phyloP scores from a whole-genome alignment of 768 basidiomycete species.

The Tephrocybe sp. region DNA sequence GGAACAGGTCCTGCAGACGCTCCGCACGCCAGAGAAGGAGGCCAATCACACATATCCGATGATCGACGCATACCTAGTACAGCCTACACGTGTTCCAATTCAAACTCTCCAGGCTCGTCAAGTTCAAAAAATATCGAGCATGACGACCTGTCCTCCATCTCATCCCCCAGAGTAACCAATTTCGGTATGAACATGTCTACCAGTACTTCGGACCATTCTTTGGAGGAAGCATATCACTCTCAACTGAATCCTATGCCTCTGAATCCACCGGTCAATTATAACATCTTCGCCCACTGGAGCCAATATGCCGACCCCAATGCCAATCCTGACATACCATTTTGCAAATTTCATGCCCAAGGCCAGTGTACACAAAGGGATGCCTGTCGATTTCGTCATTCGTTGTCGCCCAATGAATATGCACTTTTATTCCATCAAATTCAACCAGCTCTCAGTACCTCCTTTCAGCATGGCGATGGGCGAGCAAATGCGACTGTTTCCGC shows the following conservation, averaged over 20 bases:
- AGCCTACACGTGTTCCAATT: not conserved
- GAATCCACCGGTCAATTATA: too few relatives aligned
- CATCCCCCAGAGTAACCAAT: too few relatives aligned
- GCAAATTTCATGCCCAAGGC: conserved; percentile 38
- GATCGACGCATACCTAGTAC: not conserved
- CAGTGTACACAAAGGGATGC: conserved; percentile 28
- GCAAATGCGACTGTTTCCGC: conserved; percentile 8
- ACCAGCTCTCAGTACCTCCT: conserved; percentile 23
- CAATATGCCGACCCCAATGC: conserved; percentile 41
- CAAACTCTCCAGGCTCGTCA: not conserved
- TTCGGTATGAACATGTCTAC: too few relatives aligned
- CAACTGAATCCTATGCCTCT: too few relatives aligned
- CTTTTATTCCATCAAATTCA: conserved; percentile 37
- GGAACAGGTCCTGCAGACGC: too few relatives aligned
- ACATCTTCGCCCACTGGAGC: conserved; percentile 31
- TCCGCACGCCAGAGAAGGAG: not conserved
- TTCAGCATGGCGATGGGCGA: not conserved
- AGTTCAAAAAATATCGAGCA: not conserved
- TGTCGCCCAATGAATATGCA: conserved; percentile 36
- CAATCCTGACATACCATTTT: conserved; percentile 32
- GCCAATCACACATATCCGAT: not conserved
- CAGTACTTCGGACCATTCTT: too few relatives aligned
- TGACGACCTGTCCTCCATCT: too few relatives aligned
- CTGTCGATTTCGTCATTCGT: conserved; percentile 39
- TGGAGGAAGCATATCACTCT: too few relatives aligned